Conservation (phyloP, 352 stramenopile species). For the Globisporangium nagaii region DNA sequence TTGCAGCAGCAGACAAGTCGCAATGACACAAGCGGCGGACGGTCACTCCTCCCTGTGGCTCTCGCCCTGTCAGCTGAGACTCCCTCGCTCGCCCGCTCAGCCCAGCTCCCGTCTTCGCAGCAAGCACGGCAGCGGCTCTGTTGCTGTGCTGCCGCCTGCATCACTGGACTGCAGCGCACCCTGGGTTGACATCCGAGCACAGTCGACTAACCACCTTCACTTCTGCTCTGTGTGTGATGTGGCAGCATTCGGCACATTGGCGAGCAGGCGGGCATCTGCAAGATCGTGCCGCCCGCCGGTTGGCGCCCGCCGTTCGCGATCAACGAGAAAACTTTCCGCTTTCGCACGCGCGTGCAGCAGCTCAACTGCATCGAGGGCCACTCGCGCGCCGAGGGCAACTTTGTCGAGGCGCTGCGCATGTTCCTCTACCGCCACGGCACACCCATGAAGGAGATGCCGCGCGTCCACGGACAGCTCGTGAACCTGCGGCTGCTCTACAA, state of each 20-base stretch:
- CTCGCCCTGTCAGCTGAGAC: no score
- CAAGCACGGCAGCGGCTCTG: no score
- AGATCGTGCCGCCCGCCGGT: constrained; percentile 95
- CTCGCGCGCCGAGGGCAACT: constrained; percentile 71
- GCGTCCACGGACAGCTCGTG: constrained; percentile 63
- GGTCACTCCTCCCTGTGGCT: no score
- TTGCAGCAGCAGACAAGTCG: no score
- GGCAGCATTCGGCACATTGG: constrained; percentile 86
- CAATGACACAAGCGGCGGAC: no score
- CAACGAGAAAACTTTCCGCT: constrained; percentile 83
- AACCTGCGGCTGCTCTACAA: constrained; percentile 72
- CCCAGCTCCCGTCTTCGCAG: no score
- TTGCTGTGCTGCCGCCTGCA: no score
- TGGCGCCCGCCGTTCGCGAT: constrained; percentile 90
- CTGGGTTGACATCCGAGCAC: constrained; percentile 2
- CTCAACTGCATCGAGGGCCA: constrained; percentile 90
- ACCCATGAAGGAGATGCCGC: constrained; percentile 74
- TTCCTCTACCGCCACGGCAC: constrained; percentile 75
- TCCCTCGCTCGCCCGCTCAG: no score
- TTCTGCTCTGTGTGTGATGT: neutral
- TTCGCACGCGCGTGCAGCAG: constrained; percentile 95
- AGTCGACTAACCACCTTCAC: neutral
- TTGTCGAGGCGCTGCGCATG: constrained; percentile 73
- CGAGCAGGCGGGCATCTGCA: constrained; percentile 95
- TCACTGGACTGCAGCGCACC: no score